Base-by-base conservation (phyloP, 2,329 filamentous ascomycete genomes). In the Colletotrichum acutatum region DNA sequence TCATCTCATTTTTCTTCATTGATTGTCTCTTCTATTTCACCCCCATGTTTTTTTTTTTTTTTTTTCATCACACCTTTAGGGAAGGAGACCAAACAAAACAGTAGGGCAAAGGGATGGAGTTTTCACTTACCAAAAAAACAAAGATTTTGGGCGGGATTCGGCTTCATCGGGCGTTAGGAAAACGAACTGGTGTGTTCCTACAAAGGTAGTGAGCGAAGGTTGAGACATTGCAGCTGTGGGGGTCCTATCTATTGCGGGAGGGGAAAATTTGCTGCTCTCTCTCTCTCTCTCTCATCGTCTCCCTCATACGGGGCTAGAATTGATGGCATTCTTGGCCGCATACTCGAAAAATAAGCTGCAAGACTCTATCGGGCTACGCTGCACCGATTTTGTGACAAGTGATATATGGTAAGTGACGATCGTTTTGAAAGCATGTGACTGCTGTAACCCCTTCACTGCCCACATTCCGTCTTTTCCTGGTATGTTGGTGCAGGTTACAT, bases 11-110 rank as follows among this genome's bases (percentile, higher is more conserved):
- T 61, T 62, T 73, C 54, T 42, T 64, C 46, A 30, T 28, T 12
- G 22, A 53, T 32, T 49, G 8, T n/a, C 60, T 72, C 61, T 42
- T 58, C 24, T 70, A 34, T 12, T 34, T 34, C 32, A 34, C 32
- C 12, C 12, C 11, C 32, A 34, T 34, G 32, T 32, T 11, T 34
- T 34, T 54, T 58, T 24, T 60, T 73, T 32, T 11, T 34, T 34
- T 54, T 58, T 24, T 60, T 73, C 42, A 37, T 75, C 66, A 70
- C n/a, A n/a, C 42, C 42, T 49, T n/a, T 60, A 54, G 66, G 66
- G 60, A 56, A 60, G 58, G 66, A 64, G 54, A 69, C 66, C 58
- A 68, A 64, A 53, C 56, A 65, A 70, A 56, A 70, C 66, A 72
- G 24, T 69, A 60, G 58, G 56, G 54, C 16, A 57, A 49, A 32